These are phyloP conservation scores for Phytopythium sindhum DNA, from an alignment of 352 stramenopile genomes.

Conservation along the genomic window DNA sequence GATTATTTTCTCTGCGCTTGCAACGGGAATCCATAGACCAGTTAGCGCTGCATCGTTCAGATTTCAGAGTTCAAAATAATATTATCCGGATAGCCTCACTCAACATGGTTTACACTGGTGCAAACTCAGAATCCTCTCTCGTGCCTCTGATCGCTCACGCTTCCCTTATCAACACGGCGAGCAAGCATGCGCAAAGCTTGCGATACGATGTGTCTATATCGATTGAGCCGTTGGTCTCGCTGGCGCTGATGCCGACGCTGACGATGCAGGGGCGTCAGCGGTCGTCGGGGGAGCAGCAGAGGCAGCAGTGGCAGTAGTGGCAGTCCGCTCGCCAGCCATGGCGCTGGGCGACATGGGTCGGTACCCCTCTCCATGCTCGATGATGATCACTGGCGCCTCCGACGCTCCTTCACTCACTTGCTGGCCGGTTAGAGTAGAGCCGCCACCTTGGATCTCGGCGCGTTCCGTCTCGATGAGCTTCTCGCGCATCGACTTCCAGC, in stretches of 20 bases:
- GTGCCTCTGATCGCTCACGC: no score
- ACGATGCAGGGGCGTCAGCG: neutral
- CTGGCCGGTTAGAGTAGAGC: conserved; percentile 7
- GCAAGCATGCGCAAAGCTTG: neutral
- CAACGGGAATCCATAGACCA: no score
- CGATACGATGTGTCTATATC: neutral
- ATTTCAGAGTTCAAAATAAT: no score
- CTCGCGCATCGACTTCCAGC: conserved; percentile 50
- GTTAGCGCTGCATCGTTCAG: no score
- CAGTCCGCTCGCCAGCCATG: neutral
- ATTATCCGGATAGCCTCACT: neutral
- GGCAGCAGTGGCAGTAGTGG: neutral
- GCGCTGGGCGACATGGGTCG: conserved; percentile 35
- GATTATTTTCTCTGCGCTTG: no score
- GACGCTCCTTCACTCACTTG: conserved; percentile 10
- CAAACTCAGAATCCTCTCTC: no score
- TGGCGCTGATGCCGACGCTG: neutral
- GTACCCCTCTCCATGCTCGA: conserved; percentile 43
- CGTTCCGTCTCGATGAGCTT: conserved; percentile 40
- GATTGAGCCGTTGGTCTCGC: neutral
- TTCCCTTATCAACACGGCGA: neutral
- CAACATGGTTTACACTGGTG: no score
- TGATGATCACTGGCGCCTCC: conserved; percentile 19
- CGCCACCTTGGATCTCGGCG: conserved; percentile 8
- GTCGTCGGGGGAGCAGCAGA: neutral